Evolutionary conservation across 345 rosid genomes (phyloP).

Genomic region (Eutrema yunnanense): DNA sequence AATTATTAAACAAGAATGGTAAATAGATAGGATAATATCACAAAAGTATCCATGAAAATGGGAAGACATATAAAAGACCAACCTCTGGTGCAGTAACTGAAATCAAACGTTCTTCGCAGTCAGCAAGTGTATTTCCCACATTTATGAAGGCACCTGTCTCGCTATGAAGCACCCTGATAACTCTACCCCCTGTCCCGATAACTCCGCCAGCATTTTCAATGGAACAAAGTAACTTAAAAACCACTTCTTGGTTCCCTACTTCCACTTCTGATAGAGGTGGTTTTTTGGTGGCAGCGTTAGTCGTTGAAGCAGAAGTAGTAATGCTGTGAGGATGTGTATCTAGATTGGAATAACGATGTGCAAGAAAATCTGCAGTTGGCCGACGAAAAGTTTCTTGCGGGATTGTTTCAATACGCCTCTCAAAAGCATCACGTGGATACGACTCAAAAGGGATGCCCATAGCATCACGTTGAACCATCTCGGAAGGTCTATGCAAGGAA

Average conservation of each 20-base stretch:
- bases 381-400: conserved; percentile 19
- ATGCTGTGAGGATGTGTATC: conserved; percentile 4
- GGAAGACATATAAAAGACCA: conserved; percentile 10
- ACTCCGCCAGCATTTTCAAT: conserved; percentile 77
- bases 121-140: conserved; percentile 56
- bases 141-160: conserved; percentile 76
- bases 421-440: conserved; percentile 16
- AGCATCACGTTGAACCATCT: conserved; percentile 28
- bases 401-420: conserved; percentile 14
- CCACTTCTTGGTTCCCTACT: conserved; percentile 38
- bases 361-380: conserved; percentile 21
- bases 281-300: conserved; percentile 36
- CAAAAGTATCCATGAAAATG: conserved; percentile 6
- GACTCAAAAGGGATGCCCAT: conserved; percentile 17
- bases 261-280: conserved; percentile 45
- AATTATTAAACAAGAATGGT: conserved; percentile 3
- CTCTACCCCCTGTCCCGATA: conserved; percentile 77
- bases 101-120: conserved; percentile 73
- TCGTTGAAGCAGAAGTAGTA: conserved; percentile 17
- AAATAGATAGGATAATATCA: conserved; percentile 2
- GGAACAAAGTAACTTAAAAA: conserved; percentile 68
- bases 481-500: conserved; percentile 21
- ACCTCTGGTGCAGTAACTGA: conserved; percentile 80
- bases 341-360: conserved; percentile 7
- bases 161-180: conserved; percentile 60